phyloP scores from a whole-genome alignment of 441 rosid genomes.

The Populus hybrid region DNA sequence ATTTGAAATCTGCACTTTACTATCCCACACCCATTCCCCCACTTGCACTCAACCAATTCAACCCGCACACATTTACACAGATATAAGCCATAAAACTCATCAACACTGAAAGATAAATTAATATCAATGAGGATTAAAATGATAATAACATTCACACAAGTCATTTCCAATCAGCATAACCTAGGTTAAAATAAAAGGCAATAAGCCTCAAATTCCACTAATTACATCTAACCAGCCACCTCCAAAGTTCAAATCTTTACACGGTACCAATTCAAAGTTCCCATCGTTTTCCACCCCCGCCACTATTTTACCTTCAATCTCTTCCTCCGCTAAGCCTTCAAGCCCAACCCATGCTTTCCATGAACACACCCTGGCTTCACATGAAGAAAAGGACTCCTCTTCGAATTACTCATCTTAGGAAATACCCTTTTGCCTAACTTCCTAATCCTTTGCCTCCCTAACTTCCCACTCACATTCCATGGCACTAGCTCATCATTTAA shows the following conservation, averaged over 20 bases:
- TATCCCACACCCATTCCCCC: not conserved
- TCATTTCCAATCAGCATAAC: not conserved
- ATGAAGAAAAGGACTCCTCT: slow-evolving; percentile 38
- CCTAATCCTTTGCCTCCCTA: slow-evolving; percentile 76
- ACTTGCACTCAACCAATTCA: not conserved
- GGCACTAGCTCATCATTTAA: slow-evolving; percentile 76
- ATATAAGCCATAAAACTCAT: not conserved
- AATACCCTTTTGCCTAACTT: slow-evolving; percentile 57
- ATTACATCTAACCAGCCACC: slow-evolving; percentile 8
- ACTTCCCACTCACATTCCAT: slow-evolving; percentile 42
- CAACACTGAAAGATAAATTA: not conserved
- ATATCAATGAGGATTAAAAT: not conserved
- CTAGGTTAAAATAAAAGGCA: not conserved
- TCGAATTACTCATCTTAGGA: slow-evolving; percentile 52
- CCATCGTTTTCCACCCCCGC: slow-evolving; percentile 4
- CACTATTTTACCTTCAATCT: slow-evolving; percentile 3
- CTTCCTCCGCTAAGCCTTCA: slow-evolving; percentile 37
- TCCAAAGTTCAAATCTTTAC: not conserved
- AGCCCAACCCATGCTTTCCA: slow-evolving; percentile 67
- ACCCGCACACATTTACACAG: not conserved
- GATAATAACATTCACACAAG: not conserved
- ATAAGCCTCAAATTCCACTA: slow-evolving; percentile 11
- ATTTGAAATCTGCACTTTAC: not conserved
- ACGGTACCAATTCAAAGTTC: slow-evolving; percentile 4
- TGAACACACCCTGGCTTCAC: slow-evolving; percentile 56